Percentiles rank a stretch among this genome's conserved stretches.
Evolutionary conservation across 192 early-diverging fungal species (phyloP).

Genomic region (Rhizophagus sp.): DNA sequence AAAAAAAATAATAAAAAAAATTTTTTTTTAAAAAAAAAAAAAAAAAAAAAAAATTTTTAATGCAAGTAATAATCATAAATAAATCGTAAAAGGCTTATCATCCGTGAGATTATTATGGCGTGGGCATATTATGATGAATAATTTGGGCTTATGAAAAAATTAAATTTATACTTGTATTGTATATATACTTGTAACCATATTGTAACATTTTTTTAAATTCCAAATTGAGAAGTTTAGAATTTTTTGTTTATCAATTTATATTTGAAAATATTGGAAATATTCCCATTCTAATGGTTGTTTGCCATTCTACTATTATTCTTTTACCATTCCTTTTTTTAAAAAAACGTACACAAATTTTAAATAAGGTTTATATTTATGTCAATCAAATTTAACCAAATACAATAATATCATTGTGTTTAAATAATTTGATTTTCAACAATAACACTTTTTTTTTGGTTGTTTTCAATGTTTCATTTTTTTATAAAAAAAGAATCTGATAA

Average conservation of each 20-base stretch:
- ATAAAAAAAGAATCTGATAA: background rate
- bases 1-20: too few relatives aligned
- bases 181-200: too few relatives aligned
- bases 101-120: background rate
- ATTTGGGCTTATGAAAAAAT: background rate
- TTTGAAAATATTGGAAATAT: too few relatives aligned
- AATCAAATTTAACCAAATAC: background rate
- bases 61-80: too few relatives aligned
- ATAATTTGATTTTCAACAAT: background rate
- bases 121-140: background rate
- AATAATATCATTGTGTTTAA: background rate
- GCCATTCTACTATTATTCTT: background rate
- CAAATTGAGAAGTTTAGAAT: background rate
- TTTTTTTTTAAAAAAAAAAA: too few relatives aligned
- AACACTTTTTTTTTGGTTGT: background rate
- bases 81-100: background rate
- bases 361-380: too few relatives aligned
- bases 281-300: too few relatives aligned
- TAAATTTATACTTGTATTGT: too few relatives aligned
- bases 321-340: too few relatives aligned
- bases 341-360: too few relatives aligned
- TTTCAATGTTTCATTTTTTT: background rate
- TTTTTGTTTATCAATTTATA: background rate
- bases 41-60: background rate
- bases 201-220: background rate